phyloP scores from a whole-genome alignment of 2,329 filamentous ascomycete genomes.

The Ophiosphaerella herpotricha region DNA sequence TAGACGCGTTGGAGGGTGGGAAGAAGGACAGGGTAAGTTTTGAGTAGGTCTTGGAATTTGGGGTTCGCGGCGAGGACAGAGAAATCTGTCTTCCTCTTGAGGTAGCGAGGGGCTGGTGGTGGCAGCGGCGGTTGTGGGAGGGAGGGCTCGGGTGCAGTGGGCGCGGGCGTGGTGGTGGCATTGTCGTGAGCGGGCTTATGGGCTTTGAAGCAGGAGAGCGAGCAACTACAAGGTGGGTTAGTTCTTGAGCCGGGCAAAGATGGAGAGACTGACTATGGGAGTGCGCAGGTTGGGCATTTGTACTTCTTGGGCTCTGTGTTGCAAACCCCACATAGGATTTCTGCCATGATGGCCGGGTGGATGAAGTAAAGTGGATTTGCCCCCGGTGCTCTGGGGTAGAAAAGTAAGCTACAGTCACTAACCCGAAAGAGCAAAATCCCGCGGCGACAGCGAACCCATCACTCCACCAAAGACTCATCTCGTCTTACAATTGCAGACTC shows the following conservation, averaged over 20 bases:
- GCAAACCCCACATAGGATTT: constrained; percentile 50
- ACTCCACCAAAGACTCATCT: constrained; percentile 18
- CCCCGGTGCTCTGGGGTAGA: background rate
- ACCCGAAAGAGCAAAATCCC: constrained; percentile 35
- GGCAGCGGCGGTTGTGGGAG: constrained; percentile 34
- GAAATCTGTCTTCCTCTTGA: constrained; percentile 38
- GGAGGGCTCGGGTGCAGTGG: constrained; percentile 4
- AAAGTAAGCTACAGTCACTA: constrained; percentile 11
- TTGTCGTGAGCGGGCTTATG: constrained; percentile 34
- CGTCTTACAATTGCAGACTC: constrained; percentile 5
- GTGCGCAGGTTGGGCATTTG: constrained; percentile 54
- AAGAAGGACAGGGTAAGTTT: constrained; percentile 29
- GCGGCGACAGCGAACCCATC: constrained; percentile 34
- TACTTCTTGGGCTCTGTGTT: constrained; percentile 52
- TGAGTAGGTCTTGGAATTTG: constrained; percentile 34
- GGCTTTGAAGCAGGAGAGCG: constrained; percentile 36
- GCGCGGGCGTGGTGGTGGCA: constrained; percentile 1
- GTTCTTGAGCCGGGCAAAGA: background rate
- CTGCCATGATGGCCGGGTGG: constrained; percentile 32
- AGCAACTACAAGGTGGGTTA: constrained; percentile 32
- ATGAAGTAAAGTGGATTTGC: background rate
- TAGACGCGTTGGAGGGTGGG: constrained; percentile 38
- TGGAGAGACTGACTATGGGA: constrained; percentile 49
- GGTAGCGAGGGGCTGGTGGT: constrained; percentile 36
- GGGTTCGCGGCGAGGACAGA: constrained; percentile 34